phyloP scores from a whole-genome alignment of 495 filamentous ascomycete genomes.

The Pseudoneurospora amorphoporcata region DNA sequence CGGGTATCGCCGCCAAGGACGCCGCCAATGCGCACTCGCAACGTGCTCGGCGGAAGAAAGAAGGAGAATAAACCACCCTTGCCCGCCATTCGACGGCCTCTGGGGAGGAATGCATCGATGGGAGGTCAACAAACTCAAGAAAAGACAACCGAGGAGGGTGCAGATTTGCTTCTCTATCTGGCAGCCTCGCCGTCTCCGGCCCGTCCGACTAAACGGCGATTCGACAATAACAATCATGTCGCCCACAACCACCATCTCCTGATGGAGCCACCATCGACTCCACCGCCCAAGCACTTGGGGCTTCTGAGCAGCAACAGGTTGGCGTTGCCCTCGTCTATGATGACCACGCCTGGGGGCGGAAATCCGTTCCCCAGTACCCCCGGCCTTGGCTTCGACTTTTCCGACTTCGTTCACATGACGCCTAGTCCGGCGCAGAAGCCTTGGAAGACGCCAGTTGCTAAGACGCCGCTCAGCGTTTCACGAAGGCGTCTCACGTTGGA shows the following conservation, averaged over 20 bases:
- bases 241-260: slow-evolving; percentile 1
- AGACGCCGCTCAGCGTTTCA: slow-evolving; percentile 33
- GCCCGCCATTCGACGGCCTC: neutral
- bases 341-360: slow-evolving; percentile 71
- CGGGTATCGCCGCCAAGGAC: slow-evolving; percentile 74
- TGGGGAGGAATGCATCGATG: neutral
- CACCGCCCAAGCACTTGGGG: slow-evolving; percentile 51
- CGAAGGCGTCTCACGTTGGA: slow-evolving; percentile 38
- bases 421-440: slow-evolving; percentile 85
- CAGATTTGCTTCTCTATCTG: slow-evolving; percentile 82
- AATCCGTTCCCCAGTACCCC: slow-evolving; percentile 53
- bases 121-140: slow-evolving; percentile 13
- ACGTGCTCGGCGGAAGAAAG: slow-evolving; percentile 29
- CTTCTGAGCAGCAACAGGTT: slow-evolving; percentile 34
- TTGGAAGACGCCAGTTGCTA: slow-evolving; percentile 58
- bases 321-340: slow-evolving; percentile 73
- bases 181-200: slow-evolving; percentile 88
- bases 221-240: slow-evolving; percentile 3
- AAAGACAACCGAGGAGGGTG: slow-evolving; percentile 67
- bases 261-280: slow-evolving; percentile 75
- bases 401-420: slow-evolving; percentile 94
- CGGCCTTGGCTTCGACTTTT: slow-evolving; percentile 73
- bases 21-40: slow-evolving; percentile 56
- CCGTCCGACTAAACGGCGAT: slow-evolving; percentile 19
- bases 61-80: neutral